Evolutionary conservation across 495 filamentous ascomycete genomes (phyloP).

Genomic region (Xylaria nigripes): DNA sequence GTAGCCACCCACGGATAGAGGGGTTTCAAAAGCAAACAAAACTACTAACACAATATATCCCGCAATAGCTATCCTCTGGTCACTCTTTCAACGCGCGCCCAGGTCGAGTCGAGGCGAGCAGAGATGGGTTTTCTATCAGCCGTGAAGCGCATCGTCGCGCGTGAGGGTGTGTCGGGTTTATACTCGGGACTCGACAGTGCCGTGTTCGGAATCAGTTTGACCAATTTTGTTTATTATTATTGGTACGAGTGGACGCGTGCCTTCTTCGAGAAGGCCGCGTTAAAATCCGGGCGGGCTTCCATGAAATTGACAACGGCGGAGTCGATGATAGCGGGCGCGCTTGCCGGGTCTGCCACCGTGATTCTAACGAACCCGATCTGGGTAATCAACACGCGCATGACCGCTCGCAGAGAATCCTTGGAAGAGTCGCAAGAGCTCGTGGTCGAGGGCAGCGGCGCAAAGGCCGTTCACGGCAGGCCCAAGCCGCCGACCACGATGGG

Average conservation of each 20-base stretch:
- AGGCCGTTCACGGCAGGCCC: constrained; percentile 21
- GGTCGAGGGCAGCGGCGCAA: constrained; percentile 12
- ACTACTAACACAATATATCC: not conserved
- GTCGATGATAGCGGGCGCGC: constrained; percentile 88
- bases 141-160: constrained; percentile 75
- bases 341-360: constrained; percentile 90
- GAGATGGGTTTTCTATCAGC: constrained; percentile 74
- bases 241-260: constrained; percentile 98
- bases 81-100: constrained; percentile 92
- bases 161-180: constrained; percentile 80
- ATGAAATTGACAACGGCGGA: constrained; percentile 84
- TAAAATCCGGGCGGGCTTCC: constrained; percentile 62
- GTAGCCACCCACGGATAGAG: not conserved
- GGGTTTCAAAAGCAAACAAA: no score
- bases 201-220: constrained; percentile 94
- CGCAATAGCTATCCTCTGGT: constrained; percentile 77
- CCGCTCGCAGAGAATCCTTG: constrained; percentile 62
- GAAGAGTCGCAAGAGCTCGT: constrained; percentile 44
- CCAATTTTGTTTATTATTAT: constrained; percentile 99
- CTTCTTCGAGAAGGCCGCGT: constrained; percentile 75
- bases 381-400: constrained; percentile 98
- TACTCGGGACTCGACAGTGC: constrained; percentile 86
- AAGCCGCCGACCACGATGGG: constrained; percentile 62
- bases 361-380: constrained; percentile 96
- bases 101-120: constrained; percentile 92